These are phyloP conservation scores for Lycium barbarum DNA, from an alignment of 257 asterid genomes.

Conservation along the genomic window DNA sequence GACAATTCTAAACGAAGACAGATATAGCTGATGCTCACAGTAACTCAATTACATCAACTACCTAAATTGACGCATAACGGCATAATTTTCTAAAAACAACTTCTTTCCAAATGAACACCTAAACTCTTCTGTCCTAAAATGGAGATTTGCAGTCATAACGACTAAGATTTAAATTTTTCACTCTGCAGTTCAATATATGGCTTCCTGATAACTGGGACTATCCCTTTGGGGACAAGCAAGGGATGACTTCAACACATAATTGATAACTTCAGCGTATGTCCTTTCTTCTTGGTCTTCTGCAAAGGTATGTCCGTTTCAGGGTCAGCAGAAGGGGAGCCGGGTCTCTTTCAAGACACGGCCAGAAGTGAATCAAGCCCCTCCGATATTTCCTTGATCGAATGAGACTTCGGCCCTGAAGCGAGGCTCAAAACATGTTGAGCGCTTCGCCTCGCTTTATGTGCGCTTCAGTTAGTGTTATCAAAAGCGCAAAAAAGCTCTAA, in stretches of 20 bases:
- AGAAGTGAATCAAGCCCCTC: too few species aligned
- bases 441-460: too few species aligned
- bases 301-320: too few species aligned
- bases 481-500: too few species aligned
- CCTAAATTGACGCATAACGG: conserved; percentile 6
- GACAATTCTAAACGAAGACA: background rate
- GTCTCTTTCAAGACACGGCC: too few species aligned
- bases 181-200: background rate
- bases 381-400: too few species aligned
- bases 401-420: too few species aligned
- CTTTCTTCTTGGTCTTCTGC: too few species aligned
- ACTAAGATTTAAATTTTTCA: background rate
- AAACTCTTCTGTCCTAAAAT: background rate
- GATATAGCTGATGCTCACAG: background rate
- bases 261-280: background rate
- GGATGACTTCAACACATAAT: background rate
- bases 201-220: conserved; percentile 12
- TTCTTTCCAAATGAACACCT: conserved; percentile 19
- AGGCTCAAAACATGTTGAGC: too few species aligned
- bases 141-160: background rate
- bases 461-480: too few species aligned
- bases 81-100: background rate
- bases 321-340: too few species aligned
- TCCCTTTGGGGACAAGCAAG: background rate
- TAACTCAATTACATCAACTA: background rate